Conservation (phyloP, 805 yeast genomes). For the Hanseniaspora osmophila region DNA sequence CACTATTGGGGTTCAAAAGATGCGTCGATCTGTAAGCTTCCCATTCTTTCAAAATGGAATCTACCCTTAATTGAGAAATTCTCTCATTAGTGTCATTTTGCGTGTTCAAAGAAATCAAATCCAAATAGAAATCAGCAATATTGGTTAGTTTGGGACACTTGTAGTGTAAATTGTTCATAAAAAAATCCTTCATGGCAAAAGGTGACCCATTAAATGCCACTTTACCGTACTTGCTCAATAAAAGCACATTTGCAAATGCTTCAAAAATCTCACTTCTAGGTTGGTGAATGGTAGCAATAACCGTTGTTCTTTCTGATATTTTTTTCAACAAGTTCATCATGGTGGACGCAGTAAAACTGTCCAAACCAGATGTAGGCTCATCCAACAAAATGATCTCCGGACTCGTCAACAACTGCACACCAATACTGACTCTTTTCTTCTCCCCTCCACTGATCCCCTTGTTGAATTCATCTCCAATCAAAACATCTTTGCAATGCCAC, state of each 20-base stretch:
- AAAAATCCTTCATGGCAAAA: constrained; percentile 31
- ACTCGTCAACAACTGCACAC: constrained; percentile 57
- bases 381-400: constrained; percentile 64
- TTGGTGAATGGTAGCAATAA: constrained; percentile 71
- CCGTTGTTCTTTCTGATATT: constrained; percentile 41
- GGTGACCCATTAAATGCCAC: constrained; percentile 57
- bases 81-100: constrained; percentile 30
- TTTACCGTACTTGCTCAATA: constrained; percentile 59
- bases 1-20: not conserved
- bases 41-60: constrained; percentile 28
- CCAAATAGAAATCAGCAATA: constrained; percentile 63
- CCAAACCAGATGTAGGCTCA: constrained; percentile 85
- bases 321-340: constrained; percentile 46
- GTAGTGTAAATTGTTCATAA: constrained; percentile 30
- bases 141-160: constrained; percentile 48
- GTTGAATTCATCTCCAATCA: constrained; percentile 44
- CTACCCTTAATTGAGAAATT: constrained; percentile 28
- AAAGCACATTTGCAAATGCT: constrained; percentile 54
- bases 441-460: constrained; percentile 85
- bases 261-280: constrained; percentile 57
- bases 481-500: constrained; percentile 61
- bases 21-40: constrained; percentile 1
- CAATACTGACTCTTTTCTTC: constrained; percentile 71
- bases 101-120: constrained; percentile 46
- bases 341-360: constrained; percentile 61